A percentile compares a stretch with the other conserved stretches of the same genome.
Evolutionary conservation across 345 rosid genomes (phyloP).

Genomic region (Toxicodendron radicans): DNA sequence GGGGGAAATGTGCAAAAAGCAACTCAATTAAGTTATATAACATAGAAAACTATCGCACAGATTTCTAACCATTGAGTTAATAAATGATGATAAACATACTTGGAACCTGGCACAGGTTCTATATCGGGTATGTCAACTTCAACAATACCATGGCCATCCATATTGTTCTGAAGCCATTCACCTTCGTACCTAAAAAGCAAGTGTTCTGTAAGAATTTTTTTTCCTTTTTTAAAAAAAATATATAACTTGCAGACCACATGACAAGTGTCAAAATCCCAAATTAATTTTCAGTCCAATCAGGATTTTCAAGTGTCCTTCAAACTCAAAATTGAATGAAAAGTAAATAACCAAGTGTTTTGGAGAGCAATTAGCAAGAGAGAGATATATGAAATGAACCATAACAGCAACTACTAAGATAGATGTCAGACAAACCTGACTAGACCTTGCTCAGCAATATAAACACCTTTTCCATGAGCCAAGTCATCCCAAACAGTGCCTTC

Average conservation of each 20-base stretch:
- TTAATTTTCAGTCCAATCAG: background rate
- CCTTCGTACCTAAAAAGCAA: constrained; percentile 76
- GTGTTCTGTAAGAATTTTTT: background rate
- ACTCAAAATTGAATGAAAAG: background rate
- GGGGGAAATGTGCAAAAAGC: constrained; percentile 17
- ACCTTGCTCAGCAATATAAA: constrained; percentile 75
- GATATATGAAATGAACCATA: constrained; percentile 10
- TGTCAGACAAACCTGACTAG: constrained; percentile 62
- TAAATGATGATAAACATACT: constrained; percentile 42
- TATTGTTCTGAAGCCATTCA: constrained; percentile 86
- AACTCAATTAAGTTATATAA: constrained; percentile 12
- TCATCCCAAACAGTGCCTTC: constrained; percentile 99
- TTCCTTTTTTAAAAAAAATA: no score
- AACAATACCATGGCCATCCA: constrained; percentile 90
- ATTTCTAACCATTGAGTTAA: constrained; percentile 6
- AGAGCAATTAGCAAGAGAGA: constrained; percentile 7
- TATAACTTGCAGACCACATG: background rate
- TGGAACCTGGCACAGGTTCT: constrained; percentile 91
- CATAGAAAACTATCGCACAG: background rate
- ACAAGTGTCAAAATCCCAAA: no score
- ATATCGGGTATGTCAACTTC: constrained; percentile 91
- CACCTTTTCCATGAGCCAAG: constrained; percentile 96
- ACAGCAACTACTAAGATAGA: background rate
- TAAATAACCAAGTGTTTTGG: background rate
- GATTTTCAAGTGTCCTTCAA: background rate